These are phyloP conservation scores for Lithospermum erythrorhizon DNA, from an alignment of 257 asterid species.

Conservation along the genomic window DNA sequence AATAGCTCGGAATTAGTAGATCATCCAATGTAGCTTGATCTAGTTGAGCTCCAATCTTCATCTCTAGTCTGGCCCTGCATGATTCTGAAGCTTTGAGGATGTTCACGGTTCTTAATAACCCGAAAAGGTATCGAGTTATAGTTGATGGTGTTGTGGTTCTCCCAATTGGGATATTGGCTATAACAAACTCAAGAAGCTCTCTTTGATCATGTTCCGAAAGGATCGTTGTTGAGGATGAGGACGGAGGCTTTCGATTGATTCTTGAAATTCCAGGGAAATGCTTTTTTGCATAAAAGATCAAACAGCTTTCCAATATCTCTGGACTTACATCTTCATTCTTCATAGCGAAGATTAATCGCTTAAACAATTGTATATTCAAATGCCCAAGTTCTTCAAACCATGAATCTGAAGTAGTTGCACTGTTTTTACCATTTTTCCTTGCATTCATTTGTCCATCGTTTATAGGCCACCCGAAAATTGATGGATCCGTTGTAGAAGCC, in stretches of 20 bases:
- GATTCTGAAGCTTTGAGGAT: slow-evolving; percentile 67
- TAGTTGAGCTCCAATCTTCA: slow-evolving; percentile 71
- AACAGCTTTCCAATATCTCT: slow-evolving; percentile 72
- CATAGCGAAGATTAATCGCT: slow-evolving; percentile 56
- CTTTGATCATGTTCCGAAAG: slow-evolving; percentile 76
- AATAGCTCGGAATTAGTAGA: slow-evolving; percentile 85
- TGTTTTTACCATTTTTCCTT: slow-evolving; percentile 7
- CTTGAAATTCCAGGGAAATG: slow-evolving; percentile 78
- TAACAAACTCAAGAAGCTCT: slow-evolving; percentile 65
- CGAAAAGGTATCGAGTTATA: slow-evolving; percentile 51
- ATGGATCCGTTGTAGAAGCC: slow-evolving; percentile 67
- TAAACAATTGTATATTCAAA: slow-evolving; percentile 47
- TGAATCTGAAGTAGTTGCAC: slow-evolving; percentile 23
- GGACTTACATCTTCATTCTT: slow-evolving; percentile 46
- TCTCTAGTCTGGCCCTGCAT: slow-evolving; percentile 54
- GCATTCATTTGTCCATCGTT: slow-evolving; percentile 29
- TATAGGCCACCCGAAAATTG: slow-evolving; percentile 92
- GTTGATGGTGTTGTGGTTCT: slow-evolving; percentile 31
- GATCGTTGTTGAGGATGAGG: slow-evolving; percentile 29
- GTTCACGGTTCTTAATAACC: slow-evolving; percentile 64
- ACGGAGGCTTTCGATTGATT: slow-evolving; percentile 41
- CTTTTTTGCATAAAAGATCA: slow-evolving; percentile 64
- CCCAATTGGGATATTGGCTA: slow-evolving; percentile 50
- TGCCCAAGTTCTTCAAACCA: slow-evolving; percentile 76
- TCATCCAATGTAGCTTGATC: slow-evolving; percentile 87